A percentile compares a stretch with the other conserved stretches of the same genome.
Evolutionary conservation across 108 stramenopile species (phyloP).

Genomic region (Cyclotella distinguenda): DNA sequence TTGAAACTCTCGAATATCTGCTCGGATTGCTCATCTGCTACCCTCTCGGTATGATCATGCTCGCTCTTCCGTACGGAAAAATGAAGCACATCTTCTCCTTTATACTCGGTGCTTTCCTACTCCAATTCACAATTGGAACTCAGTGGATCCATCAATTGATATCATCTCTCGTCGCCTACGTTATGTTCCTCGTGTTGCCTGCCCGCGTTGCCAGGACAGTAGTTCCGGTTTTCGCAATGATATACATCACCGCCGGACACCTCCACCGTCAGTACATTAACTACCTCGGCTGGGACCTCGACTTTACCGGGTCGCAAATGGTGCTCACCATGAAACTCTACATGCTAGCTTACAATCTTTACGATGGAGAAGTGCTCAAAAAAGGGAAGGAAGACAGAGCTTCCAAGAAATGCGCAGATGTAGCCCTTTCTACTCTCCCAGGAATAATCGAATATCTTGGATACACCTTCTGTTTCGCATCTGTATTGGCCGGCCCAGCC

Average conservation of each 20-base stretch:
- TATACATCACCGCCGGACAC: slow-evolving; percentile 89
- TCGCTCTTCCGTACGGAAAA: slow-evolving; percentile 73
- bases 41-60: slow-evolving; percentile 88
- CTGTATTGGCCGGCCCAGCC: slow-evolving; percentile 90
- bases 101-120: slow-evolving; percentile 84
- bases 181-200: slow-evolving; percentile 77
- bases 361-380: slow-evolving; percentile 83
- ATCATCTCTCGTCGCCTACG: slow-evolving; percentile 84
- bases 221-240: slow-evolving; percentile 87
- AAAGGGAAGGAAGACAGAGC: slow-evolving; percentile 68
- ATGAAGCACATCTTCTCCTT: slow-evolving; percentile 88
- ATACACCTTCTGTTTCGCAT: slow-evolving; percentile 95
- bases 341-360: slow-evolving; percentile 95
- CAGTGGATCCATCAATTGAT: slow-evolving; percentile 98
- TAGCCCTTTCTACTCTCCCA: slow-evolving; percentile 79
- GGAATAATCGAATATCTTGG: slow-evolving; percentile 90
- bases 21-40: slow-evolving; percentile 89
- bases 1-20: slow-evolving; percentile 82
- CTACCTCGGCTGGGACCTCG: slow-evolving; percentile 95
- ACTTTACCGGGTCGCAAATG: slow-evolving; percentile 96
- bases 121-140: slow-evolving; percentile 87
- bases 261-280: slow-evolving; percentile 94
- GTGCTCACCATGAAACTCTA: slow-evolving; percentile 96
- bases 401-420: slow-evolving; percentile 78
- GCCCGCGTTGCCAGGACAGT: slow-evolving; percentile 65